Conservation (phyloP, 2,329 filamentous ascomycete genomes). For the Venturia effusa region DNA sequence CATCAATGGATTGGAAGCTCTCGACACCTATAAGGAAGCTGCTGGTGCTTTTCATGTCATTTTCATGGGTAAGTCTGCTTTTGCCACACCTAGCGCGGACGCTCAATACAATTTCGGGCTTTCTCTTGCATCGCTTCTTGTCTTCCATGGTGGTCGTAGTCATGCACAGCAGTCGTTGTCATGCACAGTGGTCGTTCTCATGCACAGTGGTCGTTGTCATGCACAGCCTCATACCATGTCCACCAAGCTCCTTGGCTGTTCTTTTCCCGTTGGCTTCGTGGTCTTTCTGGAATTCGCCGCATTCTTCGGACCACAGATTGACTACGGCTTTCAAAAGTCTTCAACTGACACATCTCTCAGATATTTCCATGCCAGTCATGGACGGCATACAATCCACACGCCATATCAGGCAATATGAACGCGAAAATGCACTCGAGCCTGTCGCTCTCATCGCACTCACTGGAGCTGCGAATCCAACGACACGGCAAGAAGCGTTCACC, state of each 20-base stretch:
- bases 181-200: too few species aligned
- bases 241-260: not conserved
- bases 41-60: conserved; percentile 14
- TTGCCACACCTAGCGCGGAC: too few species aligned
- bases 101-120: too few species aligned
- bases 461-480: conserved; percentile 19
- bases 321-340: too few species aligned
- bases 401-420: conserved; percentile 27
- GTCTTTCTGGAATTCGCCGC: too few species aligned
- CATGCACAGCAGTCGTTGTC: too few species aligned
- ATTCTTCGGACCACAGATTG: too few species aligned
- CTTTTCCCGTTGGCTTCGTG: too few species aligned
- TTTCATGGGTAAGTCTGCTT: conserved; percentile 26
- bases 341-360: not conserved
- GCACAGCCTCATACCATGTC: not conserved
- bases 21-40: conserved; percentile 16
- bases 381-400: conserved; percentile 36
- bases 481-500: conserved; percentile 19
- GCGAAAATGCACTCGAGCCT: not conserved
- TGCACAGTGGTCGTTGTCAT: too few species aligned
- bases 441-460: conserved; percentile 20
- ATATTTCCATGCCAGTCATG: conserved; percentile 47
- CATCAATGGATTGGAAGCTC: conserved; percentile 25
- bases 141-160: too few species aligned
- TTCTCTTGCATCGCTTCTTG: not conserved